A percentile compares a stretch with the other conserved stretches of the same genome.
Evolutionary conservation across 2,329 filamentous ascomycete species (phyloP).

Genomic region (Aspergillus aculeatus): DNA sequence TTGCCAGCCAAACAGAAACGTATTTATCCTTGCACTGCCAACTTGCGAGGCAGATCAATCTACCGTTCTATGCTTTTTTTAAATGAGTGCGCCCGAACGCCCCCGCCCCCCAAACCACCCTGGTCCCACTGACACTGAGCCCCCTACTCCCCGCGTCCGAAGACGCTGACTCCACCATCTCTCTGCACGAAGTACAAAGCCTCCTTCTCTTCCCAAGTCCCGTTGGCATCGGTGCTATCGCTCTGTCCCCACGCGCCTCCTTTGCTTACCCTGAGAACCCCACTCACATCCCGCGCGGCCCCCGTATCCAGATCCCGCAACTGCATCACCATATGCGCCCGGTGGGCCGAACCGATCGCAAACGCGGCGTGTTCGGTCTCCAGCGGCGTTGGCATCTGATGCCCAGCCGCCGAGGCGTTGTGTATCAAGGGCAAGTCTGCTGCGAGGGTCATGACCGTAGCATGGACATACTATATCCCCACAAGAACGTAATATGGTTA

Average conservation of each 20-base stretch:
- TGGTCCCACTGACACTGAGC: neutral
- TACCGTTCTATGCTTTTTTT: conserved; percentile 13
- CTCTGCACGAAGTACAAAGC: conserved; percentile 76
- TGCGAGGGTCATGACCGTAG: conserved; percentile 66
- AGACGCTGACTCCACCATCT: conserved; percentile 78
- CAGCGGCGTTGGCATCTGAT: conserved; percentile 58
- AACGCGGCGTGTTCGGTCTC: conserved; percentile 72
- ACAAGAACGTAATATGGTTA: neutral
- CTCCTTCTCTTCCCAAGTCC: conserved; percentile 59
- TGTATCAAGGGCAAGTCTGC: conserved; percentile 72
- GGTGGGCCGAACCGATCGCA: conserved; percentile 69
- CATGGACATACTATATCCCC: conserved; percentile 56
- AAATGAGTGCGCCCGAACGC: conserved; percentile 3
- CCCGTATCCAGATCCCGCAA: conserved; percentile 80
- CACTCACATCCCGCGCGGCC: conserved; percentile 85
- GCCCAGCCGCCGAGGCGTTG: conserved; percentile 34
- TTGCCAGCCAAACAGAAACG: conserved; percentile 1
- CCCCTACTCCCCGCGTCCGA: conserved; percentile 70
- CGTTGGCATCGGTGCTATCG: conserved; percentile 28
- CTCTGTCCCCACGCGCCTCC: conserved; percentile 47
- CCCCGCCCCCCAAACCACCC: neutral
- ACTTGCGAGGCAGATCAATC: conserved; percentile 3
- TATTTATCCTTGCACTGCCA: neutral
- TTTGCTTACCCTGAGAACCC: conserved; percentile 73
- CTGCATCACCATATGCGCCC: conserved; percentile 68